Conservation (phyloP, 78 protist species). For the Dictyostelium purpureum region DNA sequence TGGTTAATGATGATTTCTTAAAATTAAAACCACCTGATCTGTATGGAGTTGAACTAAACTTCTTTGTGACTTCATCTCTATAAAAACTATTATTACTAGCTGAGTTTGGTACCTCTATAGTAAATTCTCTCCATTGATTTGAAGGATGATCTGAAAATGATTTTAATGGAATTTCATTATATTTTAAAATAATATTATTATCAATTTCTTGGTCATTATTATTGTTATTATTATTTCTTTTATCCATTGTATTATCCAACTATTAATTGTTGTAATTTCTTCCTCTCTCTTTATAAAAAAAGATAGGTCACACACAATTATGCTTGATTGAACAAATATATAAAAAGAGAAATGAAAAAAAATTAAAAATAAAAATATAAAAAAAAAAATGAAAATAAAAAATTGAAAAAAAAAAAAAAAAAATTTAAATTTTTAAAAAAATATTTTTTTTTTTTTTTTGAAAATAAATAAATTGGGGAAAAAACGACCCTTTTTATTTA, state of each 20-base stretch:
- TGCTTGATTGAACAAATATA: too few species aligned
- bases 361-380: too few species aligned
- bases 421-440: neutral
- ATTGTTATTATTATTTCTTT: neutral
- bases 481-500: too few species aligned
- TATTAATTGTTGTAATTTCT: neutral
- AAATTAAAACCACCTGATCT: slow-evolving; percentile 59
- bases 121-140: slow-evolving; percentile 35
- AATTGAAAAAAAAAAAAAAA: neutral
- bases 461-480: too few species aligned
- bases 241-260: neutral
- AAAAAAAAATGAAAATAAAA: neutral
- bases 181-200: neutral
- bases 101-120: neutral
- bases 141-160: slow-evolving; percentile 35
- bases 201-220: neutral
- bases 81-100: neutral
- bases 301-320: too few species aligned
- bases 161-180: slow-evolving; percentile 13
- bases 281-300: neutral
- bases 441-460: neutral
- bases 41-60: neutral
- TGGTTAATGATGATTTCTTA: neutral
- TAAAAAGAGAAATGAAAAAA: neutral
- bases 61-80: neutral